Evolutionary conservation across 2,329 filamentous ascomycete species (phyloP).

Genomic region (Diaporthe humulicola): DNA sequence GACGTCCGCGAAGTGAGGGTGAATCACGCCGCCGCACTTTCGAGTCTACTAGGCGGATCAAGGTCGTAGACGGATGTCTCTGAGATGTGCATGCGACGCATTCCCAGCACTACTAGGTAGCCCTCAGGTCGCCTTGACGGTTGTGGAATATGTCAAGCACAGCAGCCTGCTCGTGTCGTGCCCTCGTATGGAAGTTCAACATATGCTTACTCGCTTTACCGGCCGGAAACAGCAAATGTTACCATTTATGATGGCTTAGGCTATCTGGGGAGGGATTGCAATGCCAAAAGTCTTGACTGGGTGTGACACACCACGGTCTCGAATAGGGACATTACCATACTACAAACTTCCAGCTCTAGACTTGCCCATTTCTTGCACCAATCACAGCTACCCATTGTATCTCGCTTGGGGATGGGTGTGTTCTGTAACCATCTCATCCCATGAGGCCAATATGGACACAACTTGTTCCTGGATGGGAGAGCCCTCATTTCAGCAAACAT

Average conservation of each 20-base stretch:
- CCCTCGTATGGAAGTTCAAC: not conserved
- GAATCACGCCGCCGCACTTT: not conserved
- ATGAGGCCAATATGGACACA: not conserved
- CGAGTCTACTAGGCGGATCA: not conserved
- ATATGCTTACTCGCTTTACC: no score
- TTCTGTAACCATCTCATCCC: not conserved
- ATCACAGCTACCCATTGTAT: not conserved
- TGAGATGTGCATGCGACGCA: not conserved
- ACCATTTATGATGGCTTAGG: no score
- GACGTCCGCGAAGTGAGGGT: not conserved
- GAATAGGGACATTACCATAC: no score
- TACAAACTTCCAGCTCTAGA: no score
- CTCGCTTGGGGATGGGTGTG: not conserved
- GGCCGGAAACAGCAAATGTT: no score
- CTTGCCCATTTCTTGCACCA: no score
- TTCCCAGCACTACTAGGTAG: not conserved
- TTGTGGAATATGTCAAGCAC: no score
- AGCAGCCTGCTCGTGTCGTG: not conserved
- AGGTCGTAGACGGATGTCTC: no score
- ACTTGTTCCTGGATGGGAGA: not conserved
- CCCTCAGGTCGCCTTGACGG: not conserved
- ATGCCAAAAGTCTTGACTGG: no score
- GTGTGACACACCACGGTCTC: no score
- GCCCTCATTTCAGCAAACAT: not conserved
- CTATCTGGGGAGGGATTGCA: no score